phyloP scores from a whole-genome alignment of 2,329 filamentous ascomycete genomes.

The Phyllosticta citriasiana region DNA sequence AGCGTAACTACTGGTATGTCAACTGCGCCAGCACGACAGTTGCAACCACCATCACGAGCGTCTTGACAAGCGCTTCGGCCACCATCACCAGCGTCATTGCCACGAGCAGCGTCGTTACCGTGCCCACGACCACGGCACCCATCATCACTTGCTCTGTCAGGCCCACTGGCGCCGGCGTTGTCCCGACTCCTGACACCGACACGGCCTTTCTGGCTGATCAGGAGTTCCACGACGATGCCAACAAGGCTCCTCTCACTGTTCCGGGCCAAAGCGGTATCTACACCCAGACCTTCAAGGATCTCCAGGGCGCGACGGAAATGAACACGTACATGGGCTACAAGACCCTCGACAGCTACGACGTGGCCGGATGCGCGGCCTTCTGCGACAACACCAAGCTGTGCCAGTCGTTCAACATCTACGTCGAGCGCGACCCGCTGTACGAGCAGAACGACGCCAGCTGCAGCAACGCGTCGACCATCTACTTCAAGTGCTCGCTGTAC shows the following conservation, averaged over 20 bases:
- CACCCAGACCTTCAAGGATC: constrained; percentile 9
- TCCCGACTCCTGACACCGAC: constrained; percentile 1
- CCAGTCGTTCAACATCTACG: constrained; percentile 17
- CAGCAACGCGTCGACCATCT: constrained; percentile 11
- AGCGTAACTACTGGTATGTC: not conserved
- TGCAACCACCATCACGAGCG: not conserved
- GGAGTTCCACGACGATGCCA: not conserved
- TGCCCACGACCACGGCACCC: not conserved
- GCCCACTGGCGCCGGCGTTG: not conserved
- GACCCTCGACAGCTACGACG: constrained; percentile 11
- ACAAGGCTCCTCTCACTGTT: not conserved
- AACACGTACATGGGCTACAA: constrained; percentile 13
- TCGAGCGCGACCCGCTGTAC: constrained; percentile 14
- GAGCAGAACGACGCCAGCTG: constrained; percentile 12
- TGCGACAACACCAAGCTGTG: constrained; percentile 13
- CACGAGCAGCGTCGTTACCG: not conserved
- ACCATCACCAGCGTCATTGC: not conserved
- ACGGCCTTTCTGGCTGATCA: not conserved
- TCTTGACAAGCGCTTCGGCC: not conserved
- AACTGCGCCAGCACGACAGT: not conserved
- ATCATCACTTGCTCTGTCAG: not conserved
- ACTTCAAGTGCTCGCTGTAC: constrained; percentile 24
- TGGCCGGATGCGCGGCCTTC: constrained; percentile 10
- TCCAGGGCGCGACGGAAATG: constrained; percentile 10
- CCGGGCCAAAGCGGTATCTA: constrained; percentile 3